phyloP scores from a whole-genome alignment of 805 yeast genomes.

The Lipomyces sp. region DNA sequence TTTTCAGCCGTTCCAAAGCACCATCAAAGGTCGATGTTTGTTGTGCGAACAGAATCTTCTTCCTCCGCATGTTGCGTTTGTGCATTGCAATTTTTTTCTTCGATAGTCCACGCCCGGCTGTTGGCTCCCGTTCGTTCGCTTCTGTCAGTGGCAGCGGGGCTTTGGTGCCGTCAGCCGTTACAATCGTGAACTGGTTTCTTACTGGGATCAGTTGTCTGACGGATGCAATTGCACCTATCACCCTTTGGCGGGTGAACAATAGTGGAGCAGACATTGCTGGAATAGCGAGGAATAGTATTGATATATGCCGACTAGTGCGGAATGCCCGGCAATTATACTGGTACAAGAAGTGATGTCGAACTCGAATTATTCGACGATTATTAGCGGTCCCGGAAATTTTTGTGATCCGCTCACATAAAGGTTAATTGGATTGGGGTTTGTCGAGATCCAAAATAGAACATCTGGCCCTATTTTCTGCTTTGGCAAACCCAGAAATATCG shows the following conservation, averaged over 20 bases:
- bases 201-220: neutral
- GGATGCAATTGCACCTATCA: neutral
- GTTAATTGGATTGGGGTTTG: no score
- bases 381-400: no score
- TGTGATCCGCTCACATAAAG: no score
- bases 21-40: neutral
- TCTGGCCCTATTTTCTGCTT: no score
- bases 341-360: neutral
- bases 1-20: slow-evolving; percentile 1
- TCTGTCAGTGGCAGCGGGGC: neutral
- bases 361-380: no score
- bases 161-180: slow-evolving; percentile 5
- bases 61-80: neutral
- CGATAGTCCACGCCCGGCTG: neutral
- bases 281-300: neutral
- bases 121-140: neutral
- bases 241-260: neutral
- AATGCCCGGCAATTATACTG: neutral
- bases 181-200: neutral
- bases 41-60: neutral
- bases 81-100: neutral
- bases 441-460: neutral
- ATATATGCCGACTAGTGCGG: neutral
- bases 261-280: slow-evolving; percentile 7
- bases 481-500: no score